These are phyloP conservation scores for Annulohypoxylon truncatum DNA, from an alignment of 2,329 filamentous ascomycete genomes.

Conservation along the genomic window DNA sequence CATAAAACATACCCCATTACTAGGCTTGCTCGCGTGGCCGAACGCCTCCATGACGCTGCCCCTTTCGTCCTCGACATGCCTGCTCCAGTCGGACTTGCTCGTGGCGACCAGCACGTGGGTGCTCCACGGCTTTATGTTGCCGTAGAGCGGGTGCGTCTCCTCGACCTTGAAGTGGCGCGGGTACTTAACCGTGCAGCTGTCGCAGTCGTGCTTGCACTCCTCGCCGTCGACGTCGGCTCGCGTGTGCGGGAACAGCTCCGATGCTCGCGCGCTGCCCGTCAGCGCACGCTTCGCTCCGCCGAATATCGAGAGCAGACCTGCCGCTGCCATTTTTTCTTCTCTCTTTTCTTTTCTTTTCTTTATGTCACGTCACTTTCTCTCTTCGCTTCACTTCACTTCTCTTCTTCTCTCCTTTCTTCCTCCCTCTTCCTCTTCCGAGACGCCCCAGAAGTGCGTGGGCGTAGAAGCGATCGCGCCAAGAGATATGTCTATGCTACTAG, in stretches of 20 bases:
- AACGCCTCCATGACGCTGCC: constrained; percentile 86
- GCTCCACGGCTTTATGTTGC: constrained; percentile 85
- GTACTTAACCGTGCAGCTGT: constrained; percentile 80
- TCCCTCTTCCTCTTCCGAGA: neutral
- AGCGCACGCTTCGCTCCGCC: constrained; percentile 53
- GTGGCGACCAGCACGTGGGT: constrained; percentile 93
- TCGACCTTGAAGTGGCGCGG: constrained; percentile 80
- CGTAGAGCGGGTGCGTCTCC: constrained; percentile 82
- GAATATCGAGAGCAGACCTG: constrained; percentile 57
- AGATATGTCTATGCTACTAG: neutral
- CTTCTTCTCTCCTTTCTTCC: neutral
- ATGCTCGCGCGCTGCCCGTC: constrained; percentile 40
- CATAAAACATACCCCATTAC: constrained; percentile 71
- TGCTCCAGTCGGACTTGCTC: constrained; percentile 95
- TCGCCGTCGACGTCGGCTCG: constrained; percentile 84
- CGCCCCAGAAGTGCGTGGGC: neutral
- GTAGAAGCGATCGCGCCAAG: neutral
- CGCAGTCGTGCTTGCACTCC: constrained; percentile 89
- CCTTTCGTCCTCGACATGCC: constrained; percentile 88
- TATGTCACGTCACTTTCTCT: no score
- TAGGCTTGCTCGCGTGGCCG: constrained; percentile 66
- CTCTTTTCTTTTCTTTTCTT: constrained; percentile 20
- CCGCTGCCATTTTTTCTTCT: constrained; percentile 50
- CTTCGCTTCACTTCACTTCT: neutral
- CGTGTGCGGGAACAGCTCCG: constrained; percentile 77